Conservation (phyloP, 2,329 filamentous ascomycete genomes). For the Penicillium aurantiogriseum region DNA sequence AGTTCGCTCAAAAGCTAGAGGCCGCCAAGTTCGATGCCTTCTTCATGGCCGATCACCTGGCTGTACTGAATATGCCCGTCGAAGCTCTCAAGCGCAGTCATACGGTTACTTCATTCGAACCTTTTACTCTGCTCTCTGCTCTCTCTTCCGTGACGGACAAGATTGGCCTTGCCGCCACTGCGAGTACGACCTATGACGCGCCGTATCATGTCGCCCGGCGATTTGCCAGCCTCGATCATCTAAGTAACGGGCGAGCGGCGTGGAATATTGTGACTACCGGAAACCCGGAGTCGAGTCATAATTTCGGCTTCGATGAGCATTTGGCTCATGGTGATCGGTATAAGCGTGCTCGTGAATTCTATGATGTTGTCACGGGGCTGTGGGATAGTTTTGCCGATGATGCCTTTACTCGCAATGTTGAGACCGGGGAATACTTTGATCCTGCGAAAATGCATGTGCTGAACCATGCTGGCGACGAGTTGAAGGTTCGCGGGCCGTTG, state of each 20-base stretch:
- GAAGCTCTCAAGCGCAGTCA: conserved; percentile 59
- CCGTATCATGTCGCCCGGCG: conserved; percentile 55
- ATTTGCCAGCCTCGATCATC: conserved; percentile 53
- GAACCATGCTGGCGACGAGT: conserved; percentile 51
- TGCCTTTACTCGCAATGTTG: conserved; percentile 51
- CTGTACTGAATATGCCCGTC: conserved; percentile 56
- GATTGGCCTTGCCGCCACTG: conserved; percentile 54
- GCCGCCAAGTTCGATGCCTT: conserved; percentile 57
- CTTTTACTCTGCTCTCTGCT: conserved; percentile 54
- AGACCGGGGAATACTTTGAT: conserved; percentile 52
- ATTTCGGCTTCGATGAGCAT: conserved; percentile 53
- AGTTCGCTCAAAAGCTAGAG: conserved; percentile 56
- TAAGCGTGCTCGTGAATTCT: conserved; percentile 53
- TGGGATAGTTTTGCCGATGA: conserved; percentile 59
- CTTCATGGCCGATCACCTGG: conserved; percentile 58
- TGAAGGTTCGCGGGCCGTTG: conserved; percentile 50
- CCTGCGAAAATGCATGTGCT: conserved; percentile 54
- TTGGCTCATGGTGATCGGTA: conserved; percentile 52
- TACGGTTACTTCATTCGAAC: conserved; percentile 59
- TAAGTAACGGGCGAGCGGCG: conserved; percentile 51
- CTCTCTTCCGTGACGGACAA: conserved; percentile 50
- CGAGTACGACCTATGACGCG: conserved; percentile 54
- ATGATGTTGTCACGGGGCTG: conserved; percentile 53
- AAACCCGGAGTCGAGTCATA: conserved; percentile 54
- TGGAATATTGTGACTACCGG: conserved; percentile 58